These are phyloP conservation scores for Amphibolis antarctica DNA, from an alignment of 106 monocot genomes.

Conservation along the genomic window DNA sequence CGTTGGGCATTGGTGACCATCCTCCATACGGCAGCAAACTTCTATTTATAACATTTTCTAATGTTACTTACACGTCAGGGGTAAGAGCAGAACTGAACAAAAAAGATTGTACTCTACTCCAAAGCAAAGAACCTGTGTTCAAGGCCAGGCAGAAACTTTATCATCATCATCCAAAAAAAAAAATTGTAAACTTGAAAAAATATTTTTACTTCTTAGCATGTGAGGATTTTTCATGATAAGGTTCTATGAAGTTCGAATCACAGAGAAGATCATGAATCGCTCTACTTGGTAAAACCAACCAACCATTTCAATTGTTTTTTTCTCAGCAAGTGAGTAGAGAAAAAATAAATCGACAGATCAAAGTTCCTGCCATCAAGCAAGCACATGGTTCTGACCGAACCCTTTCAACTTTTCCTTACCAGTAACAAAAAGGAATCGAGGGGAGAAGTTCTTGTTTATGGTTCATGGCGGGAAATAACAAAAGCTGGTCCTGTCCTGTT, in stretches of 20 bases:
- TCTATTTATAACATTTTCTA: not conserved
- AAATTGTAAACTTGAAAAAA: too few relatives aligned
- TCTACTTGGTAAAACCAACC: not conserved
- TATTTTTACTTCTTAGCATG: too few relatives aligned
- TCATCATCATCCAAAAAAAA: too few relatives aligned
- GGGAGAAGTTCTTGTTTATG: not conserved
- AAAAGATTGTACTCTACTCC: too few relatives aligned
- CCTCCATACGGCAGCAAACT: not conserved
- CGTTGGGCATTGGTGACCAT: not conserved
- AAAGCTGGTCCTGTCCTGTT: not conserved
- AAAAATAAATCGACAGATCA: not conserved
- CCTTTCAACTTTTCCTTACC: not conserved
- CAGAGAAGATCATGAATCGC: not conserved
- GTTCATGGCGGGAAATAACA: not conserved
- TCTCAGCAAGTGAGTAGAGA: not conserved
- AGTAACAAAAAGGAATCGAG: not conserved
- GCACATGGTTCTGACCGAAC: not conserved
- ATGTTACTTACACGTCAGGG: too few relatives aligned
- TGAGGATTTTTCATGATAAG: too few relatives aligned
- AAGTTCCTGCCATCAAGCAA: not conserved
- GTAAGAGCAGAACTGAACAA: too few relatives aligned
- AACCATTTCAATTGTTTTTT: not conserved
- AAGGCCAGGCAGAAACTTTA: too few relatives aligned
- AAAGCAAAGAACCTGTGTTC: too few relatives aligned
- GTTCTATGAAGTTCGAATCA: too few relatives aligned